phyloP scores from a whole-genome alignment of 805 yeast species.

The Jamesozyma hellenica region DNA sequence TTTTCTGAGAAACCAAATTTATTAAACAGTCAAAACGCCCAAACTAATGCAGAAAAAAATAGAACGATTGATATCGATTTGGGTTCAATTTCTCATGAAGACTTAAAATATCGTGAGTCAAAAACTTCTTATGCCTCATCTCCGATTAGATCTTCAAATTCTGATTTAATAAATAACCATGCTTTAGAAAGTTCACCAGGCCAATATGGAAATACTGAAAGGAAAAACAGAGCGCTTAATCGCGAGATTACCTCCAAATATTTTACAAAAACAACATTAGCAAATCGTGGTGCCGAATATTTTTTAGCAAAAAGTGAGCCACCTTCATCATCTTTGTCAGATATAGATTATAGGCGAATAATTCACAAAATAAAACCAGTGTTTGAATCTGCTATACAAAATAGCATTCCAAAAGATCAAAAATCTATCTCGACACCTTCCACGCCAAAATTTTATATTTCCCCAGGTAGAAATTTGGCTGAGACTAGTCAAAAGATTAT shows the following conservation, averaged over 20 bases:
- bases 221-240: neutral
- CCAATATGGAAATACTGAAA: neutral
- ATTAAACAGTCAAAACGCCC: too few species aligned
- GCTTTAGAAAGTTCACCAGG: constrained; percentile 13
- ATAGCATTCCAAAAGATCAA: neutral
- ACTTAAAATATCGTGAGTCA: neutral
- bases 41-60: too few species aligned
- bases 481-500: constrained; percentile 6
- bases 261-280: constrained; percentile 7
- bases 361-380: too few species aligned
- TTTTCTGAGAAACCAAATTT: too few species aligned
- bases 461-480: neutral
- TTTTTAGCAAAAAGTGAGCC: neutral
- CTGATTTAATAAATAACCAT: neutral
- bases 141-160: neutral
- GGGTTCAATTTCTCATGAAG: neutral
- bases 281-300: neutral
- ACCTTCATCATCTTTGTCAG: neutral
- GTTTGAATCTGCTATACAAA: neutral
- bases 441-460: neutral
- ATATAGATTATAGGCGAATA: neutral
- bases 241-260: constrained; percentile 8
- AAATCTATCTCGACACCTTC: neutral
- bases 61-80: neutral
- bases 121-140: neutral